Conservation (phyloP, 2,329 filamentous ascomycete genomes). For the Ascosphaera acerosa region DNA sequence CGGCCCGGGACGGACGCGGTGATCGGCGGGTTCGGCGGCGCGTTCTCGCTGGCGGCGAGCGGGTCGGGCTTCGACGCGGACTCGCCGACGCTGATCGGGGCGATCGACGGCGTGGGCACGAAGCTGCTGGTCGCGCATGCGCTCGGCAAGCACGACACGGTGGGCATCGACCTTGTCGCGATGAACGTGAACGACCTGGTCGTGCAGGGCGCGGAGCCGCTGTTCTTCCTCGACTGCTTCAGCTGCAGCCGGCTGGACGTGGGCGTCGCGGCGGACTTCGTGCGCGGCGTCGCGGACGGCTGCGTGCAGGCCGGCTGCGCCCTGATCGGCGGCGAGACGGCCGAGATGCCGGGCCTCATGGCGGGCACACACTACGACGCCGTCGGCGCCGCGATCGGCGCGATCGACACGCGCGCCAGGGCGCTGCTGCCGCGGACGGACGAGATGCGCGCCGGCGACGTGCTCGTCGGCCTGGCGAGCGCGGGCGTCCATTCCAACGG, state of each 20-base stretch:
- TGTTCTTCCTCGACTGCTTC: slow-evolving; percentile 97
- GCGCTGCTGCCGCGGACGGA: slow-evolving; percentile 49
- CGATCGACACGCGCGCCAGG: slow-evolving; percentile 32
- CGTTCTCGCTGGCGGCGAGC: slow-evolving; percentile 44
- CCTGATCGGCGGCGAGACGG: slow-evolving; percentile 88
- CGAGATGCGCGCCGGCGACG: slow-evolving; percentile 56
- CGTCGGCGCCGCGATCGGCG: slow-evolving; percentile 69
- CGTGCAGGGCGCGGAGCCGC: slow-evolving; percentile 78
- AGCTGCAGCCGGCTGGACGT: slow-evolving; percentile 74
- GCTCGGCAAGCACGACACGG: slow-evolving; percentile 73
- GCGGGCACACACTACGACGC: slow-evolving; percentile 74
- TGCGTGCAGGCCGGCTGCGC: slow-evolving; percentile 70
- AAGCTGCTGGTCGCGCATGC: slow-evolving; percentile 91
- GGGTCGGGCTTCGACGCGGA: slow-evolving; percentile 47
- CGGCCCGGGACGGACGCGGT: slow-evolving; percentile 73
- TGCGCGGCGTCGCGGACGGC: slow-evolving; percentile 69
- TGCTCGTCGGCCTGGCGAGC: slow-evolving; percentile 64
- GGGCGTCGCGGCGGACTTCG: slow-evolving; percentile 54
- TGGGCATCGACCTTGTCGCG: slow-evolving; percentile 88
- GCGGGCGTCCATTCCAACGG: slow-evolving; percentile 88
- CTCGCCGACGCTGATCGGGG: slow-evolving; percentile 65
- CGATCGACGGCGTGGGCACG: slow-evolving; percentile 88
- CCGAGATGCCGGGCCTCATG: slow-evolving; percentile 96
- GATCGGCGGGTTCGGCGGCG: slow-evolving; percentile 86
- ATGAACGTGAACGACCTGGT: slow-evolving; percentile 99